Percentiles rank a stretch among this genome's conserved stretches.
phyloP scores from a whole-genome alignment of 208 protist species.

The Leishmania martiniquensis region DNA sequence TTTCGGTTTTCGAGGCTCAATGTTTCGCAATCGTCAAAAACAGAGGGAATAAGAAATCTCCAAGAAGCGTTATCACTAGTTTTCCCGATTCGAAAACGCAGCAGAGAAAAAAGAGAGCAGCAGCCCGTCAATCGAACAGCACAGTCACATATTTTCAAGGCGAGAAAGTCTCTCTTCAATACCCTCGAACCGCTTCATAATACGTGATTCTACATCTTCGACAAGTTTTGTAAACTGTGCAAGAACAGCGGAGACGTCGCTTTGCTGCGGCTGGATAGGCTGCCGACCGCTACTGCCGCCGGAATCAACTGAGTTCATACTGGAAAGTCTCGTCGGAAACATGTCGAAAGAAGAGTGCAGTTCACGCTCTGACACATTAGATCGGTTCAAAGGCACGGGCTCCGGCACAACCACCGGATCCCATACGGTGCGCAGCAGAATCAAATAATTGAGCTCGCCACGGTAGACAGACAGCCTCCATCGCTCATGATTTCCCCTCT shows the following conservation, averaged over 20 bases:
- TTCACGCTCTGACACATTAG: slow-evolving; percentile 48
- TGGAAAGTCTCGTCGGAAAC: slow-evolving; percentile 43
- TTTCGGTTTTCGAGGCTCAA: too few relatives aligned
- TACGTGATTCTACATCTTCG: slow-evolving; percentile 35
- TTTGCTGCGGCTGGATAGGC: slow-evolving; percentile 34
- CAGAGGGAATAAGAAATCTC: neutral
- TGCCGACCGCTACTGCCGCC: slow-evolving; percentile 21
- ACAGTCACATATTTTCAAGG: slow-evolving; percentile 15
- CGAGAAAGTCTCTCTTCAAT: slow-evolving; percentile 30
- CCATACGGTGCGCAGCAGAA: slow-evolving; percentile 65
- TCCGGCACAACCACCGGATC: slow-evolving; percentile 77
- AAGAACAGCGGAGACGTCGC: neutral
- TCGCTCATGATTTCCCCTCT: slow-evolving; percentile 47
- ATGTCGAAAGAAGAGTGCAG: slow-evolving; percentile 50
- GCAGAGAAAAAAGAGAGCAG: neutral
- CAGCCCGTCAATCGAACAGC: neutral
- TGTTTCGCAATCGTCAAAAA: too few relatives aligned
- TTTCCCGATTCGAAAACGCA: neutral
- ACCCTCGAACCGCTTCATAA: slow-evolving; percentile 28
- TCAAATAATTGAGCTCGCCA: slow-evolving; percentile 41
- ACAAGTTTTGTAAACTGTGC: slow-evolving; percentile 36
- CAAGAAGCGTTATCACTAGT: neutral
- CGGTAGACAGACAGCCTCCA: slow-evolving; percentile 73
- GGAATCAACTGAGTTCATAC: slow-evolving; percentile 33
- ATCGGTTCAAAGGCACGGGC: slow-evolving; percentile 49